phyloP scores from a whole-genome alignment of 2,329 filamentous ascomycete genomes.

The Diaporthe longicolla region DNA sequence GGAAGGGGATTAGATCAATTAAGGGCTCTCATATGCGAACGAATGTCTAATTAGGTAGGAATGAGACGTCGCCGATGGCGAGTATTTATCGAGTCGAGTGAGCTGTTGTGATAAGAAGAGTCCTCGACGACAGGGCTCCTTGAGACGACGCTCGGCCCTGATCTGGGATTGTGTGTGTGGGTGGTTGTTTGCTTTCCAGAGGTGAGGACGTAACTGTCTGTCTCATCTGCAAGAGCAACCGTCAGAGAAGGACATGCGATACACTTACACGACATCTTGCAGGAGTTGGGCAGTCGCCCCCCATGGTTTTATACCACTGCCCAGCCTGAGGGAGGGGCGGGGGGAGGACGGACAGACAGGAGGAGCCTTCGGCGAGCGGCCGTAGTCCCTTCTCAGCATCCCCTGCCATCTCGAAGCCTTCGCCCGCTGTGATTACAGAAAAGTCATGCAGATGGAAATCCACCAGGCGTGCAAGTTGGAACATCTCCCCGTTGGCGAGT shows the following conservation, averaged over 20 bases:
- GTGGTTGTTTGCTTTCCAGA: background rate
- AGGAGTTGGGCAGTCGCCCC: slow-evolving; percentile 23
- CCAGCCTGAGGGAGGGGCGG: background rate
- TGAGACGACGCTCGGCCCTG: slow-evolving; percentile 26
- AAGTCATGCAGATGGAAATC: slow-evolving; percentile 5
- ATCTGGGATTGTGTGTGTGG: slow-evolving; percentile 1
- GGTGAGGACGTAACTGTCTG: slow-evolving; percentile 22
- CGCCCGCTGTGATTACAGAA: slow-evolving; percentile 23
- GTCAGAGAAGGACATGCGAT: slow-evolving; percentile 7
- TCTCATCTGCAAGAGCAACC: slow-evolving; percentile 32
- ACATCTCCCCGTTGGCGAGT: background rate
- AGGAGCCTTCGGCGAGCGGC: background rate
- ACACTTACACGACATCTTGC: slow-evolving; percentile 19
- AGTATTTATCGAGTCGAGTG: slow-evolving; percentile 13
- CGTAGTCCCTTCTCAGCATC: background rate
- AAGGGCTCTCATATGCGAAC: background rate
- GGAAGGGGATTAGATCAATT: background rate
- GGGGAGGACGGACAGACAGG: background rate
- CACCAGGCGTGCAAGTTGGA: background rate
- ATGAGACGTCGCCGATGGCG: background rate
- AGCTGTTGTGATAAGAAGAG: background rate
- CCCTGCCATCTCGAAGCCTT: slow-evolving; percentile 22
- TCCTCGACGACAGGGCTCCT: slow-evolving; percentile 1
- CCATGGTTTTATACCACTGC: slow-evolving; percentile 34
- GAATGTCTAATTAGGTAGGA: background rate